Evolutionary conservation across 129 eudicot species (phyloP).

Genomic region (Sambucus nigra): DNA sequence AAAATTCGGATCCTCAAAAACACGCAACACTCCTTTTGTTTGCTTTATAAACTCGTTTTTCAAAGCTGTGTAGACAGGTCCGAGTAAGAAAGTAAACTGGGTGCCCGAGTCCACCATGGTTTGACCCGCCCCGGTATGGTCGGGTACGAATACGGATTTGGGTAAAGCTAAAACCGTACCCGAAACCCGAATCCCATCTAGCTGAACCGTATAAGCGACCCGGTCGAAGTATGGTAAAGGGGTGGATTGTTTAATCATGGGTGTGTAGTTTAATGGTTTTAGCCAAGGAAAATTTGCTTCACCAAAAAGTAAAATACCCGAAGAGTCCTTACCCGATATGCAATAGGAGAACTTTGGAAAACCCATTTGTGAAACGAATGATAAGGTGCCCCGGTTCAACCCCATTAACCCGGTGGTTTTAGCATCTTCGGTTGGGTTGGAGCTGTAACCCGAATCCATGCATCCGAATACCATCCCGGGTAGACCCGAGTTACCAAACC

Average conservation of each 20-base stretch:
- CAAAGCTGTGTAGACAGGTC: conserved; percentile 65
- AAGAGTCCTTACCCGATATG: conserved; percentile 59
- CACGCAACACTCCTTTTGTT: conserved; percentile 45
- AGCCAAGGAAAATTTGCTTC: conserved; percentile 46
- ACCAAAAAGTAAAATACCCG: conserved; percentile 65
- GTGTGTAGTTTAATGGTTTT: conserved; percentile 52
- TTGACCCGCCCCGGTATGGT: conserved; percentile 92
- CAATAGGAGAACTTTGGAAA: conserved; percentile 74
- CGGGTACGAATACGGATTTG: conserved; percentile 64
- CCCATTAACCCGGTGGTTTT: conserved; percentile 69
- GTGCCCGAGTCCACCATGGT: conserved; percentile 93
- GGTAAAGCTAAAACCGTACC: conserved; percentile 50
- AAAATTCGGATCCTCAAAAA: conserved; percentile 52
- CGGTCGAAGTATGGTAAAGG: conserved; percentile 71
- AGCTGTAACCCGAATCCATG: conserved; percentile 57
- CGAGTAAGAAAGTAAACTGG: conserved; percentile 67
- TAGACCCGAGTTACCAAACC: conserved; percentile 26
- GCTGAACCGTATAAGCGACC: conserved; percentile 69
- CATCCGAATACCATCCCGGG: conserved; percentile 71
- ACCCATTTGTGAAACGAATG: conserved; percentile 68
- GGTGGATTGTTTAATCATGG: conserved; percentile 46
- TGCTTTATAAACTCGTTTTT: conserved; percentile 52
- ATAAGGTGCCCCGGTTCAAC: conserved; percentile 75
- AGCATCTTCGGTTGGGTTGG: conserved; percentile 40
- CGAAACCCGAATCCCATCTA: conserved; percentile 69